Evolutionary conservation across 2,329 filamentous ascomycete genomes (phyloP).

Genomic region (Aspergillus carbonarius): DNA sequence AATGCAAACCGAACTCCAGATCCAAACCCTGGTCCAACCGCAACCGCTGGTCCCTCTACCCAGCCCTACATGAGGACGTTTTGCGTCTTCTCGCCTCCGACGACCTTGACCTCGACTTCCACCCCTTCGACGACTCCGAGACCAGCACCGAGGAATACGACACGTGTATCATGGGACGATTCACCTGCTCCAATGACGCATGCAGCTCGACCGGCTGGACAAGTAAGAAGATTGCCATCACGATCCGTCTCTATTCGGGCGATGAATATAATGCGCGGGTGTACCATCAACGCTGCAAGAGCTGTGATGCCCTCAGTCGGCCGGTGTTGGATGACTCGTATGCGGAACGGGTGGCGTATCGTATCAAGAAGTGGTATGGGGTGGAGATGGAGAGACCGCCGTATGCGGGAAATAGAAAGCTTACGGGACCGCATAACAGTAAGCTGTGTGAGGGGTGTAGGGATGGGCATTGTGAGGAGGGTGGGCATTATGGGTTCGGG

Average conservation of each 20-base stretch:
- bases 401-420: constrained; percentile 13
- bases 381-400: constrained; percentile 25
- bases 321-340: constrained; percentile 39
- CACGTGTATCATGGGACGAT: constrained; percentile 46
- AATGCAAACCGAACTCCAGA: neutral
- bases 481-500: no score
- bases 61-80: constrained; percentile 33
- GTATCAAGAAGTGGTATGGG: constrained; percentile 44
- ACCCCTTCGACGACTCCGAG: constrained; percentile 27
- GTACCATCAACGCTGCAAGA: constrained; percentile 45
- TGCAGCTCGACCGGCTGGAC: constrained; percentile 38
- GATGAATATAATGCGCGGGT: constrained; percentile 46
- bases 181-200: constrained; percentile 35
- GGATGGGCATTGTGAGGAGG: neutral
- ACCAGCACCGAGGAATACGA: constrained; percentile 30
- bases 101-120: constrained; percentile 35
- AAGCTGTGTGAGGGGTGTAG: constrained; percentile 35
- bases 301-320: constrained; percentile 34
- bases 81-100: constrained; percentile 10
- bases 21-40: neutral
- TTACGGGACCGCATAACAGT: constrained; percentile 28
- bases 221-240: constrained; percentile 45
- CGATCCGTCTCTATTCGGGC: constrained; percentile 41
- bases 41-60: constrained; percentile 35
- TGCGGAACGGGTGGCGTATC: constrained; percentile 44